A percentile compares a stretch with the other conserved stretches of the same genome.
phyloP scores from a whole-genome alignment of 2,329 filamentous ascomycete genomes.

The Colletotrichum chrysophilum region DNA sequence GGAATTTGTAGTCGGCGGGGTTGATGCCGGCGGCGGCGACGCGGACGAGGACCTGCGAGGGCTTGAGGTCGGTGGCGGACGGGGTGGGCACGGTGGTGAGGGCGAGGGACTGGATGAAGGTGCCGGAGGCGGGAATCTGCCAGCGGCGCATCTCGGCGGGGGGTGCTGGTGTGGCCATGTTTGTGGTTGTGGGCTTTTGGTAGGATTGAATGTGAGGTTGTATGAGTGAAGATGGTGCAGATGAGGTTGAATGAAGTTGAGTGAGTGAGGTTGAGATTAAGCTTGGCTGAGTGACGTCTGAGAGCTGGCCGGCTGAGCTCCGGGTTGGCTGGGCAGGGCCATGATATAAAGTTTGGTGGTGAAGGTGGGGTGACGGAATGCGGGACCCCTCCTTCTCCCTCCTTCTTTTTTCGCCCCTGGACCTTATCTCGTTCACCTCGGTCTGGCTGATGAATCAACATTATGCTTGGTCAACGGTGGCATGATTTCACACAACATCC shows the following conservation, averaged over 20 bases:
- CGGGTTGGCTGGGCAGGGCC: neutral
- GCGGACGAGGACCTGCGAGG: slow-evolving; percentile 44
- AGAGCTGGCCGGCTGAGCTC: neutral
- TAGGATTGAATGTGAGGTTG: neutral
- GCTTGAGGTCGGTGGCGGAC: slow-evolving; percentile 28
- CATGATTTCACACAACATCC: neutral
- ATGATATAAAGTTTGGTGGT: slow-evolving; percentile 5
- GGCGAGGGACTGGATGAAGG: slow-evolving; percentile 36
- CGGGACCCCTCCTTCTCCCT: neutral
- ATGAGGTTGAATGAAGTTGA: neutral
- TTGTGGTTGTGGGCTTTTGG: neutral
- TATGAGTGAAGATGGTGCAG: neutral
- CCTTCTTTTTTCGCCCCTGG: neutral
- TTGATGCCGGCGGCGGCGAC: slow-evolving; percentile 50
- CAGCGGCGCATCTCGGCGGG: slow-evolving; percentile 22
- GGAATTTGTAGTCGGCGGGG: slow-evolving; percentile 55
- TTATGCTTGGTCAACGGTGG: neutral
- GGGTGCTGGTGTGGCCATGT: neutral
- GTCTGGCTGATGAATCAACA: neutral
- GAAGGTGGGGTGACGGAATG: neutral
- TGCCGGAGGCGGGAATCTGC: slow-evolving; percentile 26
- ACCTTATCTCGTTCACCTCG: neutral
- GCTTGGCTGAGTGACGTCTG: neutral
- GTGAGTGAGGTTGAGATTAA: neutral
- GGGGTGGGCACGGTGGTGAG: slow-evolving; percentile 28